Evolutionary conservation across 2,329 filamentous ascomycete species (phyloP).

Genomic region (Orbilia brochopaga): DNA sequence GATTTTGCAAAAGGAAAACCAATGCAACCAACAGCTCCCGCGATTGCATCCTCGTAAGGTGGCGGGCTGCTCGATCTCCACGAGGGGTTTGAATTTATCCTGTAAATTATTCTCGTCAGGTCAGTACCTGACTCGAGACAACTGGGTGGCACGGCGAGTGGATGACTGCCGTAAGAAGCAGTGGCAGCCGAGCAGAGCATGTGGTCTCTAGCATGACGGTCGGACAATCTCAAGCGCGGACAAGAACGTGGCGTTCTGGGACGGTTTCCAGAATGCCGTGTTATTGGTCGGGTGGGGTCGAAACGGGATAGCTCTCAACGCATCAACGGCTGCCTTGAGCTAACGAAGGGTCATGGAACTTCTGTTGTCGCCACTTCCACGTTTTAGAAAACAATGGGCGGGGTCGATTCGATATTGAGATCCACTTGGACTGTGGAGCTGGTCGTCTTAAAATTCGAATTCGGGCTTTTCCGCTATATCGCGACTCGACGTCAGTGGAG

Average conservation of each 20-base stretch:
- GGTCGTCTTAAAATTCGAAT: not conserved
- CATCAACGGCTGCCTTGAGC: constrained; percentile 45
- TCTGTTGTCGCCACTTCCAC: constrained; percentile 44
- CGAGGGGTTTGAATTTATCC: not conserved
- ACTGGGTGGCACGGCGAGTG: not conserved
- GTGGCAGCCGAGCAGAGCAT: constrained; percentile 37
- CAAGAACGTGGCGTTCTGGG: constrained; percentile 36
- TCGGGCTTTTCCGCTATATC: constrained; percentile 20
- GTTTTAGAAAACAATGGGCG: constrained; percentile 29
- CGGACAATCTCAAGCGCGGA: not conserved
- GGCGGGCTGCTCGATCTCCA: not conserved
- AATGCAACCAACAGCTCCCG: no score
- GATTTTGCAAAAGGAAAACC: no score
- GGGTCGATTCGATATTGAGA: constrained; percentile 29
- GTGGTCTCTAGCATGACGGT: constrained; percentile 45
- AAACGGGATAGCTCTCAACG: constrained; percentile 1
- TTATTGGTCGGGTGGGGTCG: constrained; percentile 37
- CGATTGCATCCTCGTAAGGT: not conserved
- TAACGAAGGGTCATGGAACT: not conserved
- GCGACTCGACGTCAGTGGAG: not conserved
- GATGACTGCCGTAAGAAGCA: constrained; percentile 40
- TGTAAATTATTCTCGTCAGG: not conserved
- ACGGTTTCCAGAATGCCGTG: constrained; percentile 35
- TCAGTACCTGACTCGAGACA: constrained; percentile 7
- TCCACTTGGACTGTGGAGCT: not conserved